Conservation (phyloP, 805 yeast genomes). For the Myxozyma neotropica region DNA sequence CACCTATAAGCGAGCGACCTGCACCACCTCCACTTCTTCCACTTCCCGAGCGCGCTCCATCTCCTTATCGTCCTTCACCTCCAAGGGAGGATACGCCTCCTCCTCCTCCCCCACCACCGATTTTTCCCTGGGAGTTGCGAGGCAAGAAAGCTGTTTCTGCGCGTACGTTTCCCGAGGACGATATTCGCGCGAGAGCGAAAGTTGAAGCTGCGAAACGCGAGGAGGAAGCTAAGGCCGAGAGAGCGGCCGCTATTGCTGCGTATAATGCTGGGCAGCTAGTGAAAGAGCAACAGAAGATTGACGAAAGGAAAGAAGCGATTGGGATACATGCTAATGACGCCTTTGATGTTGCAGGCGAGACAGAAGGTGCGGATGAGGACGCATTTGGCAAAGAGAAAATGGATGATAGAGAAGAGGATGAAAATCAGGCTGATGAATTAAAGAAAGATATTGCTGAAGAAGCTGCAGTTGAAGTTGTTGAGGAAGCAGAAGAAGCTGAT, state of each 20-base stretch:
- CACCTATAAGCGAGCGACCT: too few species aligned
- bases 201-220: conserved; percentile 2
- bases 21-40: too few species aligned
- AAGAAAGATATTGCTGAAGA: conserved; percentile 33
- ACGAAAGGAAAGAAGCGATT: not conserved
- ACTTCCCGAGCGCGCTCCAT: conserved; percentile 5
- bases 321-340: not conserved
- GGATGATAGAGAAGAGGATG: conserved; percentile 1
- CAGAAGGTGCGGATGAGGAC: conserved; percentile 4
- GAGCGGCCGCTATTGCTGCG: not conserved
- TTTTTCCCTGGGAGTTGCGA: conserved; percentile 33
- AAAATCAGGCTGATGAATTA: conserved; percentile 14
- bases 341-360: conserved; percentile 4
- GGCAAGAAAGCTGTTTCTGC: conserved; percentile 3
- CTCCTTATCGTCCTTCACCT: not conserved
- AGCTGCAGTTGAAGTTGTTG: not conserved
- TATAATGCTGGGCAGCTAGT: not conserved
- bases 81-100: conserved; percentile 11
- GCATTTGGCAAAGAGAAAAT: conserved; percentile 6
- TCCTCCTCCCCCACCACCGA: conserved; percentile 22
- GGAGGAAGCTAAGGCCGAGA: not conserved
- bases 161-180: conserved; percentile 31
- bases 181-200: not conserved
- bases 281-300: not conserved
- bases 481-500: not conserved